These are phyloP conservation scores for Biscogniauxia mediterranea DNA, from an alignment of 2,329 filamentous ascomycete species.

Conservation along the genomic window DNA sequence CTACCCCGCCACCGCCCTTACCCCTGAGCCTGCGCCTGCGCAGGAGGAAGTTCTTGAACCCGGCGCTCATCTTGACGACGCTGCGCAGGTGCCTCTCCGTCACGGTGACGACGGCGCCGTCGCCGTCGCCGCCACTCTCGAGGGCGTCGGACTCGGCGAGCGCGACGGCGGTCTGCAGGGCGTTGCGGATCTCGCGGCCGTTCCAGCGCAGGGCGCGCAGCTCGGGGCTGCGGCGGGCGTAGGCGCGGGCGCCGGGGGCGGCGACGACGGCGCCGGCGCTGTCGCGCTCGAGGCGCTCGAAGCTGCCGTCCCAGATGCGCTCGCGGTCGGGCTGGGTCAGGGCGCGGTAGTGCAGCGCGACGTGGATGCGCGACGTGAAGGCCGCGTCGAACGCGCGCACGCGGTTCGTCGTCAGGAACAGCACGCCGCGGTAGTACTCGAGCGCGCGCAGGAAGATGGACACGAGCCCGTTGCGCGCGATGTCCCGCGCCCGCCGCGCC, in stretches of 20 bases:
- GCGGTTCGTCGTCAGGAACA: constrained; percentile 52
- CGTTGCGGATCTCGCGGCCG: constrained; percentile 37
- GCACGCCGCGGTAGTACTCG: constrained; percentile 50
- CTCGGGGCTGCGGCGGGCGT: constrained; percentile 37
- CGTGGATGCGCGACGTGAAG: constrained; percentile 50
- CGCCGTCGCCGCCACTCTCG: constrained; percentile 26
- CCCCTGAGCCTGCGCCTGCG: not conserved
- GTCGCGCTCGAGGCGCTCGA: constrained; percentile 45
- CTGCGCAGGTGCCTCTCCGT: constrained; percentile 36
- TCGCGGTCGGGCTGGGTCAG: constrained; percentile 42
- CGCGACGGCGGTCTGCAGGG: constrained; percentile 30
- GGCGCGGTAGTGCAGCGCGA: constrained; percentile 45
- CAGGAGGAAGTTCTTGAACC: constrained; percentile 36
- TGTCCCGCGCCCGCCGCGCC: constrained; percentile 43
- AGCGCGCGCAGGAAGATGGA: constrained; percentile 49
- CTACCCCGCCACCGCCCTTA: too few species aligned
- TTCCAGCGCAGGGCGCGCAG: constrained; percentile 39
- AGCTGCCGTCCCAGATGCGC: constrained; percentile 45
- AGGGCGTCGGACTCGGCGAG: constrained; percentile 30
- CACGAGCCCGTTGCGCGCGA: constrained; percentile 47
- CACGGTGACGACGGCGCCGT: constrained; percentile 30
- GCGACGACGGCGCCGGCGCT: constrained; percentile 38
- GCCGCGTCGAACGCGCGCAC: constrained; percentile 47
- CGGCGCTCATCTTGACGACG: constrained; percentile 39
- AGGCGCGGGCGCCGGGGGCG: constrained; percentile 38